Evolutionary conservation across 495 filamentous ascomycete species (phyloP), one percentile per base, ranked within the genome.

Genomic region (Parachaetomium inaequale): DNA sequence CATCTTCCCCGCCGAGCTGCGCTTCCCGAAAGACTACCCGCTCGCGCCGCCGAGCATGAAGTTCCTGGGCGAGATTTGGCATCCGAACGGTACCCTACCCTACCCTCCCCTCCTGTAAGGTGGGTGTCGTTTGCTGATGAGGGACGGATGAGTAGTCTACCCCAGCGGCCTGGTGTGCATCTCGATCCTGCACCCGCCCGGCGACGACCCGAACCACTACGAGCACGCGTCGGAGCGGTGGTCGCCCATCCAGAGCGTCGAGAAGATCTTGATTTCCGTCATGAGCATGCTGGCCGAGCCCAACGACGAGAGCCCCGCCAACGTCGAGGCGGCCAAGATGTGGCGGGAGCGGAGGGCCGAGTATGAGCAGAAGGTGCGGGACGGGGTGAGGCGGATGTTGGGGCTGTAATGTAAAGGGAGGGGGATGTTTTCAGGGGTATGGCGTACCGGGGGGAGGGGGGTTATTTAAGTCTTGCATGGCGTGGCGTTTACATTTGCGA

Each of bases 271-370:
- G 63, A 92, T 98, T 57, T 89, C 85, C 1, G 94, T 99, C 49
- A 99, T 99, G 92, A 96, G 91, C 71, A 98, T 99, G 94, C 81
- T 99, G 58, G 92, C 93, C 2, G 94, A 97, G 78, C 94, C 94
- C 65, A 99, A 99, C 74, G 95, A 98, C 71, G 94, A 99, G 84
- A 93, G 89, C 70, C 95, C 94, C 2, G 94, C 94, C 59, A 99
- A 99, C 76, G 87, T 98, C 59, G 95, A 99, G 81, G 94, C 94
- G 26, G 94, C 95, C 56, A 91, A 95, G 82, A 96, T 97, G 92
- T 99, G 94, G 94, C 84, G 94, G 58, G 95, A 98, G 66, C 76
- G 86, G 66, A 84, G 91, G 67, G 69, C 69, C 28, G 90, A 92
- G 71, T 99, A 96, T 78, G 93, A 98, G 83, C 79, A 82, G 75